These are phyloP conservation scores for Symbiodinium natans DNA, from an alignment of 73 alveolate species.

Conservation along the genomic window DNA sequence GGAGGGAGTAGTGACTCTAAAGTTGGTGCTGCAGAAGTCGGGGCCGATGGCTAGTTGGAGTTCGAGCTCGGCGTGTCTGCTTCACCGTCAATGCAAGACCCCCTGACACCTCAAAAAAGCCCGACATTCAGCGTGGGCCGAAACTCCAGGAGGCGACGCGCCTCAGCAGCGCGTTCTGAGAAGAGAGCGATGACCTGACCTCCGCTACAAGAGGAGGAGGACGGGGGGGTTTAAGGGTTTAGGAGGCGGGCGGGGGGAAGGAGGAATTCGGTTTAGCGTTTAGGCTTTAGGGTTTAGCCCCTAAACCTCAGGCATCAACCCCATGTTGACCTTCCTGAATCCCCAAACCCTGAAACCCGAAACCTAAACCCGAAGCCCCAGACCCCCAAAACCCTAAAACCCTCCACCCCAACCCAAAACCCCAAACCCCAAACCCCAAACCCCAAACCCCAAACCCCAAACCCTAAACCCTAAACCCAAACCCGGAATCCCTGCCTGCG, in stretches of 20 bases:
- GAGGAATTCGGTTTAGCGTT: not conserved
- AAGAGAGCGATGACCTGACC: constrained; percentile 60
- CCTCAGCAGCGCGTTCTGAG: constrained; percentile 42
- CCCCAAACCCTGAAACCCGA: not conserved
- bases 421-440: not conserved
- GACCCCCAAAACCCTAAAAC: not conserved
- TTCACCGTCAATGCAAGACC: no score
- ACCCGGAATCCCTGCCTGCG: not conserved
- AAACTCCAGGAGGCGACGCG: no score
- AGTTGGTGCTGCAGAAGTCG: no score
- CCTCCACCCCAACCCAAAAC: not conserved
- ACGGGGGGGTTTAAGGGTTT: not conserved
- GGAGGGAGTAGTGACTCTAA: no score
- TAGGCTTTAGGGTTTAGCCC: not conserved
- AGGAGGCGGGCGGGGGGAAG: no score
- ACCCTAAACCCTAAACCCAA: not conserved
- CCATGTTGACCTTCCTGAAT: not conserved
- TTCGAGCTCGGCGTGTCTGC: no score
- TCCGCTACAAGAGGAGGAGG: not conserved
- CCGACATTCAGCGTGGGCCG: no score
- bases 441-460: not conserved
- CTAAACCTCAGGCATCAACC: not conserved
- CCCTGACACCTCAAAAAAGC: no score
- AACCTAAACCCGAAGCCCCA: not conserved
- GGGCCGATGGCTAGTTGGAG: no score